Evolutionary conservation across 1,284 basidiomycete species (phyloP), one percentile per base, ranked within the genome.

Genomic region (Termitomyces sp.): DNA sequence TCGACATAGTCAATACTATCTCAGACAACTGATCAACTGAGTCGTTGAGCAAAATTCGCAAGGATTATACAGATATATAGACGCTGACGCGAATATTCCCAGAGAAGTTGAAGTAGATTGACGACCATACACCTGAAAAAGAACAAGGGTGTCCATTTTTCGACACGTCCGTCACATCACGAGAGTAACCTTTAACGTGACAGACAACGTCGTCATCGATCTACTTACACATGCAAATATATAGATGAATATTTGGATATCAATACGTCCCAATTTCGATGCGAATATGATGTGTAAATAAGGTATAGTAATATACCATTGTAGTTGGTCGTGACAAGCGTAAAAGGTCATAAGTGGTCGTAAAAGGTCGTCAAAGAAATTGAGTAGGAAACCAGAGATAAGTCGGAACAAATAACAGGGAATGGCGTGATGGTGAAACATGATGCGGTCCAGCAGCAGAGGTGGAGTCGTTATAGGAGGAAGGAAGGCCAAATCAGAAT

Each of bases 321-420:
- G 49, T 44, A 47, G 31, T 19, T 31, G n/a, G 15, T 58, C 58
- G 49, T 61, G 43, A 56, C 13, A 38, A 50, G 40, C 60, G 50
- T 61, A 36, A 58, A 51, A 54, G 45, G 54, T 62, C 60, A 54
- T 62, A 44, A 58, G 13, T 36, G 7, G 56, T 61, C 57, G 44
- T 61, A 39, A 58, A 36, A 36, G 45, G 53, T 62, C 54, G 54
- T 58, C 36, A 55, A 39, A 57, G 15, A 40, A 33, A 38, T 17
- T 19, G 17, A 41, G 17, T 34, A 46, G 36, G 33, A 34, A 44
- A 53, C n/a, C 45, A 52, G 42, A 39, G n/a, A 39, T 13, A 21
- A 47, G 12, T 46, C 33, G 36, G n/a, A 43, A 36, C 26, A 15
- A 36, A 51, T 53, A 49, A 51, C 56, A 55, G 59, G 38, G 43